Evolutionary conservation across 768 basidiomycete genomes (phyloP).

Genomic region (Termitomyces sp.): DNA sequence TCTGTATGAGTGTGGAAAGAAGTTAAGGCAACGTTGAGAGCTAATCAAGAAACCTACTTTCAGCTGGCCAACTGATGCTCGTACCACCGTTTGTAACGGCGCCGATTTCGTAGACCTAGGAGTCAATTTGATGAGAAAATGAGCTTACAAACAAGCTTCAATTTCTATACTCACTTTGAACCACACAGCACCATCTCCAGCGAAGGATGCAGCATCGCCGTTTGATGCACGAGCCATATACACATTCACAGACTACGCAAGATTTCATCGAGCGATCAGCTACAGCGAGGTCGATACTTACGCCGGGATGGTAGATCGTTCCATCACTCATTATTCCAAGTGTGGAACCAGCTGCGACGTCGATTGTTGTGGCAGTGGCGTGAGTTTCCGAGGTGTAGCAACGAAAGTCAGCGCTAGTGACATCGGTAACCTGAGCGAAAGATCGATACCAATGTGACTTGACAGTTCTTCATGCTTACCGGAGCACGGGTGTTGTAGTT

Average conservation of each 20-base stretch:
- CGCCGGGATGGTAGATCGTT: constrained; percentile 50
- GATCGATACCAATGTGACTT: background rate
- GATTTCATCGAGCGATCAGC: background rate
- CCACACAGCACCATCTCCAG: constrained; percentile 47
- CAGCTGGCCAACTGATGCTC: constrained; percentile 45
- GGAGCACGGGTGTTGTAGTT: constrained; percentile 42
- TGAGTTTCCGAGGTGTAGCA: constrained; percentile 43
- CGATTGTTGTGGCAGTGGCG: constrained; percentile 41
- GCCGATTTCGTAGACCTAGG: constrained; percentile 39
- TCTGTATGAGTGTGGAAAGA: constrained; percentile 3
- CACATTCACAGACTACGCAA: constrained; percentile 26
- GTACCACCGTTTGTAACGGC: constrained; percentile 46
- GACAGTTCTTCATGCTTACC: constrained; percentile 17
- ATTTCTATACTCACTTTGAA: constrained; percentile 30
- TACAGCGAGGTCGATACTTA: constrained; percentile 18
- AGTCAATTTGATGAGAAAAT: background rate
- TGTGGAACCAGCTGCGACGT: constrained; percentile 42
- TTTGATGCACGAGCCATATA: constrained; percentile 44
- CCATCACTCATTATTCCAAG: constrained; percentile 42
- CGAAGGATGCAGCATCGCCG: constrained; percentile 35
- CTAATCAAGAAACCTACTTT: constrained; percentile 27
- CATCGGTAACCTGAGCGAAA: constrained; percentile 36
- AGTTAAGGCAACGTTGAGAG: background rate
- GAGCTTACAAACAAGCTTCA: background rate
- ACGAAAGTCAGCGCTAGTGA: constrained; percentile 45